Evolutionary conservation across 2,329 filamentous ascomycete genomes (phyloP).

Genomic region (Sarocladiaceae sp.): DNA sequence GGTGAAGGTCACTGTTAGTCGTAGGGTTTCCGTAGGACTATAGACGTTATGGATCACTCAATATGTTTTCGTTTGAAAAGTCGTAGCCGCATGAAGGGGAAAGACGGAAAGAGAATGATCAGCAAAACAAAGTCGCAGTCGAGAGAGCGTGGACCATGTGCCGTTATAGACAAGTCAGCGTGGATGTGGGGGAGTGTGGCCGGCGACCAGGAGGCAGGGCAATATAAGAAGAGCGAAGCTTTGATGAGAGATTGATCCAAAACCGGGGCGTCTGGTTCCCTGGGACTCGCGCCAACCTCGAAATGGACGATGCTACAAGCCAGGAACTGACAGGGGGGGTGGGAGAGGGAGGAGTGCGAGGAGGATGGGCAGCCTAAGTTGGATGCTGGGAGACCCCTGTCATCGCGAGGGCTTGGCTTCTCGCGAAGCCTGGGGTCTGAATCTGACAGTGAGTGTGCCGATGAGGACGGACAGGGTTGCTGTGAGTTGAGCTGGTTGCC

Average conservation of each 20-base stretch:
- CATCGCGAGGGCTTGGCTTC: no score
- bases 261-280: slow-evolving; percentile 9
- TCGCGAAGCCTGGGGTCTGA: no score
- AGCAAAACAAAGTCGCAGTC: slow-evolving; percentile 3
- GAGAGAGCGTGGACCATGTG: slow-evolving; percentile 2
- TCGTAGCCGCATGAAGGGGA: not conserved
- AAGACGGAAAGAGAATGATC: not conserved
- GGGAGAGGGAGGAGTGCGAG: slow-evolving; percentile 2
- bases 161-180: slow-evolving; percentile 1
- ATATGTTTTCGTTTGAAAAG: not conserved
- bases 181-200: slow-evolving; percentile 9
- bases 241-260: slow-evolving; percentile 9
- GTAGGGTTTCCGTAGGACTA: no score
- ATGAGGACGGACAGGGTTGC: slow-evolving; percentile 1
- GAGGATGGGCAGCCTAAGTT: slow-evolving; percentile 3
- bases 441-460: not conserved
- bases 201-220: slow-evolving; percentile 7
- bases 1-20: no score
- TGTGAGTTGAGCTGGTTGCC: slow-evolving; percentile 2
- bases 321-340: not conserved
- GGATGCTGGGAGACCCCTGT: slow-evolving; percentile 3
- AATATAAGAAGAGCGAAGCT: slow-evolving; percentile 9
- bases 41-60: not conserved
- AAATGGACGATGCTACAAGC: slow-evolving; percentile 1
- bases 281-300: slow-evolving; percentile 4